phyloP scores from a whole-genome alignment of 139 green algal species.

The Ulvella scutata region DNA sequence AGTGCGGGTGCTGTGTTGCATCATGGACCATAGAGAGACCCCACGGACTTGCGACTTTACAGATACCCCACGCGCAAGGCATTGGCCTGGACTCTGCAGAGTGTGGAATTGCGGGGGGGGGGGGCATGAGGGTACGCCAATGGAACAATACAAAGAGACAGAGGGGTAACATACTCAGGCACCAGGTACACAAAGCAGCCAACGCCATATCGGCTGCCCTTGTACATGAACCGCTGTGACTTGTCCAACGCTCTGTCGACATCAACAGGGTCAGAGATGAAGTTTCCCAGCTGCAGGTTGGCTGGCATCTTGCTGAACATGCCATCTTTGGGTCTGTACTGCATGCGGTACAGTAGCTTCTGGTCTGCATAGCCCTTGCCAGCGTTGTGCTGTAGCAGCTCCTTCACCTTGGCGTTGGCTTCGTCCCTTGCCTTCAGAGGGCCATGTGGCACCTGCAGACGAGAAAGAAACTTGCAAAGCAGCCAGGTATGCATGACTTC shows the following conservation, averaged over 20 bases:
- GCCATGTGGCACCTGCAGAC: neutral
- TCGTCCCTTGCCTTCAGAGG: neutral
- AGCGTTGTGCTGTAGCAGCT: constrained; percentile 20
- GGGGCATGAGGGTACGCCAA: too few species aligned
- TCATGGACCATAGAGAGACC: too few species aligned
- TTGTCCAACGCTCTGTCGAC: neutral
- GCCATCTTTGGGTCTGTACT: constrained; percentile 68
- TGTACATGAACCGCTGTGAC: constrained; percentile 17
- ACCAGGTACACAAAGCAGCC: constrained; percentile 70
- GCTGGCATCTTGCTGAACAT: constrained; percentile 62
- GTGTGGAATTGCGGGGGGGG: too few species aligned
- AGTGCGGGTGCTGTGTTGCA: too few species aligned
- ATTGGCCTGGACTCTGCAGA: too few species aligned
- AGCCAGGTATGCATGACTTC: too few species aligned
- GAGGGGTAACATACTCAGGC: constrained; percentile 8
- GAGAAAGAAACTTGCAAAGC: too few species aligned
- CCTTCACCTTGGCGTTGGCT: constrained; percentile 23
- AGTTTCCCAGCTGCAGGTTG: constrained; percentile 35
- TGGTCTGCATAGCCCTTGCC: constrained; percentile 11
- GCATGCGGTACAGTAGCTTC: constrained; percentile 40
- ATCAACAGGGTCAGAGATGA: neutral
- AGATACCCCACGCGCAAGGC: too few species aligned
- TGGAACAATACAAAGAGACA: constrained; percentile 16
- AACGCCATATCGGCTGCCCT: constrained; percentile 19
- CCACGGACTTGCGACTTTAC: too few species aligned